These are phyloP conservation scores for Phytophthora sp. DNA, from an alignment of 352 stramenopile species.

Conservation along the genomic window DNA sequence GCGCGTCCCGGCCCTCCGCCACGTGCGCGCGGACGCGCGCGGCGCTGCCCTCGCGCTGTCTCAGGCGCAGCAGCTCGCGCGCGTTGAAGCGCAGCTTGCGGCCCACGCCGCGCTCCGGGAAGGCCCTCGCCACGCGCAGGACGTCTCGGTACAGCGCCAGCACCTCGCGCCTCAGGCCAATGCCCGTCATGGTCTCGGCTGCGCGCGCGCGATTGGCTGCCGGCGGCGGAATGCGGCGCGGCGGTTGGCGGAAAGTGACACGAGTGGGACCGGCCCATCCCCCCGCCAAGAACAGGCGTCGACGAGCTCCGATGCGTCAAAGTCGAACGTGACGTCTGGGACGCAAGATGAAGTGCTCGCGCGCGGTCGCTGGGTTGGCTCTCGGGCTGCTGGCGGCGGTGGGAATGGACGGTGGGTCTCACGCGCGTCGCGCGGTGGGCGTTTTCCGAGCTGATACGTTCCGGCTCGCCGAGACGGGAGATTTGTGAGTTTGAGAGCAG, in stretches of 20 bases:
- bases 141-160: constrained; percentile 66
- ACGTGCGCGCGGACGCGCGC: constrained; percentile 48
- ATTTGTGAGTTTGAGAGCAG: constrained; percentile 22
- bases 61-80: constrained; percentile 69
- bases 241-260: constrained; percentile 15
- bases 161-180: constrained; percentile 53
- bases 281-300: neutral
- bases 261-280: constrained; percentile 12
- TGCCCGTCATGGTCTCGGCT: constrained; percentile 20
- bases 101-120: constrained; percentile 66
- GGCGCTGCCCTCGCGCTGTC: constrained; percentile 51
- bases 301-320: too few species aligned
- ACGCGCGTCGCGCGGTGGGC: constrained; percentile 3
- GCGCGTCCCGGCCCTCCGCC: constrained; percentile 55
- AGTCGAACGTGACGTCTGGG: constrained; percentile 22
- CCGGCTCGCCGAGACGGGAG: constrained; percentile 14
- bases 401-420: constrained; percentile 2
- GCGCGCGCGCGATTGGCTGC: neutral
- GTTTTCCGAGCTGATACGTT: constrained; percentile 28
- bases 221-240: neutral
- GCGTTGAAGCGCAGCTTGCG: constrained; percentile 82
- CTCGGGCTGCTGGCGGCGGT: too few species aligned
- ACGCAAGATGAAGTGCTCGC: constrained; percentile 25
- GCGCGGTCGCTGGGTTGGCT: constrained; percentile 15
- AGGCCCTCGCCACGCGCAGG: constrained; percentile 52